Evolutionary conservation across 306 rosid species (phyloP), one percentile per base, ranked within the genome.

Genomic region (Erythrophleum fordii): DNA sequence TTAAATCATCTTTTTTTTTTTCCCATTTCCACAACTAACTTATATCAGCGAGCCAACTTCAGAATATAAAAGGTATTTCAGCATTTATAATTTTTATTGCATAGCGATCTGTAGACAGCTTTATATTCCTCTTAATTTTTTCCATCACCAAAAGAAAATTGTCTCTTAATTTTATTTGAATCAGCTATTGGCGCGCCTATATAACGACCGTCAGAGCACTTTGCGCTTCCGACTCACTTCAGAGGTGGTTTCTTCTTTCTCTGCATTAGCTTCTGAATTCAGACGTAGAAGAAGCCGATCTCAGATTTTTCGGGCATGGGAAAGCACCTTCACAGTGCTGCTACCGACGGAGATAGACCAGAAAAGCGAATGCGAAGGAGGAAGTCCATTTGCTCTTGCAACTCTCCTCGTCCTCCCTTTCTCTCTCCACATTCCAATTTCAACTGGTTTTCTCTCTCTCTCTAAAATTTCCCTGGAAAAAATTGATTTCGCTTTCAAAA

Each of bases 371-470:
- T 68, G 73, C 73, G 73, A 53, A 55, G 88, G 83, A 75, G 83
- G 61, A 85, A 73, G 87, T 37, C 89, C 59, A 86, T 86, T 49
- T 80, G 90, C 75, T 85, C 92, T n/a, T 90, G 92, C 64, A 83
- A 80, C 82, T 90, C 94, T 81, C 92, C 94, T 70, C 76, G 83
- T 20, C 85, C 87, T 48, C 59, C 92, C 34, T 81, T 79, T 74
- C 88, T 78, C 29, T 82, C 85, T 53, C 84, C 92, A 35, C 85
- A 75, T 66, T 82, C 89, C 41, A 76, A 78, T 71, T 85, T 89
- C 72, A 72, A 61, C 78, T 86, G 90, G 73, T 68, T 25, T 29
- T 37, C 87, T 70, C 53, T 73, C 53, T 62, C 46, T 64, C 41
- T 61, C 37, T 69, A 5, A 52, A 31, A 39, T 25, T 59, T 80